Evolutionary conservation across 805 yeast species (phyloP).

Genomic region (Candida krabiensis): DNA sequence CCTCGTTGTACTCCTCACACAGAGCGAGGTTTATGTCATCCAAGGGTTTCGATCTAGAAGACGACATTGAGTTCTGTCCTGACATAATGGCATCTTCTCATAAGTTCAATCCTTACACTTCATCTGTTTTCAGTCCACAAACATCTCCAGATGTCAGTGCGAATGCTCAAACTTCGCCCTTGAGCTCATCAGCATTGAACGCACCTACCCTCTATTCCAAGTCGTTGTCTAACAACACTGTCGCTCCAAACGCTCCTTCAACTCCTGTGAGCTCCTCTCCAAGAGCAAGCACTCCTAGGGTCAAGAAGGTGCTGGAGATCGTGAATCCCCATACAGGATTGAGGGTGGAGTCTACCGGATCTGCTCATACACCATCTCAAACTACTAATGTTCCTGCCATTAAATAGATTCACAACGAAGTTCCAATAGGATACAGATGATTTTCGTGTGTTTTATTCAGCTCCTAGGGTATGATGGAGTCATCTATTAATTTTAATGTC

Average conservation of each 20-base stretch:
- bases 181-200: conserved; percentile 12
- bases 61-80: conserved; percentile 66
- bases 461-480: too few species aligned
- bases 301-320: conserved; percentile 59
- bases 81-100: conserved; percentile 37
- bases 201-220: conserved; percentile 17
- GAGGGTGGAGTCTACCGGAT: conserved; percentile 53
- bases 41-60: conserved; percentile 62
- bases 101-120: conserved; percentile 69
- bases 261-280: conserved; percentile 34
- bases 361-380: conserved; percentile 13
- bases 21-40: conserved; percentile 57
- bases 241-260: conserved; percentile 8
- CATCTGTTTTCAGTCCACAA: conserved; percentile 57
- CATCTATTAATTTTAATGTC: too few species aligned
- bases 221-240: not conserved
- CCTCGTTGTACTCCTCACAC: conserved; percentile 26
- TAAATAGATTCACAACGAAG: too few species aligned
- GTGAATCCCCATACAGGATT: conserved; percentile 62
- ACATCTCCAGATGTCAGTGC: conserved; percentile 36
- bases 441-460: too few species aligned
- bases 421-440: conserved; percentile 1
- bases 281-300: conserved; percentile 54
- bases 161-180: conserved; percentile 19
- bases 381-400: conserved; percentile 9